Evolutionary conservation across 352 stramenopile genomes (phyloP), one percentile per base, ranked within the genome.

Genomic region (Phytopythium delawarense): DNA sequence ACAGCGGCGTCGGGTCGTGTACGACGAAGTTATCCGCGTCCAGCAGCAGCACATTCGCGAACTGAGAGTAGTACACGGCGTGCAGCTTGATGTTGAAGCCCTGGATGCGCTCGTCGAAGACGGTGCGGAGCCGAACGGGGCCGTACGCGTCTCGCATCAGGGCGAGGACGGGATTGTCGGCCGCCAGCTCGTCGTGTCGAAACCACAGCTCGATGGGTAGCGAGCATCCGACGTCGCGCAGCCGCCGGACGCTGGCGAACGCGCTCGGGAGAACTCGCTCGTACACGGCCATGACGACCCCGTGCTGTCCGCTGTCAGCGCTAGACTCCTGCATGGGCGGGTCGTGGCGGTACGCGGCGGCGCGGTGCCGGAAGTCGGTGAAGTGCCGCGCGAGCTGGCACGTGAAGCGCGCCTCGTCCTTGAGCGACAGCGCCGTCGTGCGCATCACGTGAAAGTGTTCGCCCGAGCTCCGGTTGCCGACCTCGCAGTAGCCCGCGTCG

Each of bases 391-490:
- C 81, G 21, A 85, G 70, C n/a, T 79, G 70, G 51, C 84, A 91
- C 23, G 79, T 90, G 68, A 89, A 93, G 13, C 75, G 78, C 58
- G 75, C 68, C 35, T 89, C 79, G 18, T 87, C 73, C 62, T 88
- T 88, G 11, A 93, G 67, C 53, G 79, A 88, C 4, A 83, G 57
- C 51, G 69, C 69, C 6, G 76, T 89, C 16, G 80, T 89, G 20
- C 74, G 80, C 84, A 91, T 89, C 8, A 85, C 69, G n/a, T 57
- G 77, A 52, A 88, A 87, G 2, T 74, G 59, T 55, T 84, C 58
- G 44, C 71, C 77, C 8, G 72, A 89, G 0, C 71, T 76, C 8
- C 55, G 57, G 49, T 93, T 91, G 21, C 69, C 63, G 32, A 93
- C 58, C 59, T 87, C 71, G 59, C 84, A 93, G 55, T 79, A 91